A percentile compares a stretch with the other conserved stretches of the same genome.
These are phyloP conservation scores for Chalciporus piperatoides DNA, from an alignment of 1,284 basidiomycete species.

Conservation along the genomic window DNA sequence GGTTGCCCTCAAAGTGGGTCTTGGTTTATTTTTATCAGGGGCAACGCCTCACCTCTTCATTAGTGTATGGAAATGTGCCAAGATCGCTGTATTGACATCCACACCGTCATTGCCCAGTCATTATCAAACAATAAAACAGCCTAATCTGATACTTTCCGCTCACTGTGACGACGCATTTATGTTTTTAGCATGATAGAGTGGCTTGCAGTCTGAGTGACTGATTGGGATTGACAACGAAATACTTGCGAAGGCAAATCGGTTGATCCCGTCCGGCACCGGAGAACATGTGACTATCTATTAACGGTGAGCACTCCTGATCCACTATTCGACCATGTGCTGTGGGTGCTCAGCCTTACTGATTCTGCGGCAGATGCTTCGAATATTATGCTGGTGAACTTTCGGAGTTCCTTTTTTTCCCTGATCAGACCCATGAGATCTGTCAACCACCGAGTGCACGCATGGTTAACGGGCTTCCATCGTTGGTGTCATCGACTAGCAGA, in stretches of 20 bases:
- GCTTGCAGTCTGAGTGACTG: neutral
- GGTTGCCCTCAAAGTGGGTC: conserved; percentile 53
- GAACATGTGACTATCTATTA: neutral
- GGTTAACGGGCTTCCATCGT: neutral
- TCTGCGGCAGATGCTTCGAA: neutral
- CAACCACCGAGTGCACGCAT: neutral
- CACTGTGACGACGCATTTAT: neutral
- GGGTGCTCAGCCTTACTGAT: neutral
- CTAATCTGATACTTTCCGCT: conserved; percentile 8
- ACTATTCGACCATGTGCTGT: neutral
- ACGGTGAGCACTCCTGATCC: neutral
- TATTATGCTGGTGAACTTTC: neutral
- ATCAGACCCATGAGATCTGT: neutral
- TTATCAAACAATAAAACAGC: conserved; percentile 38
- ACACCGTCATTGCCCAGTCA: conserved; percentile 68
- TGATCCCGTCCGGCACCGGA: neutral
- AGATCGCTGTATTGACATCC: conserved; percentile 67
- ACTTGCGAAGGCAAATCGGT: neutral
- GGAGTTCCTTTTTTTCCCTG: neutral
- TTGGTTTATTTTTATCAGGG: neutral
- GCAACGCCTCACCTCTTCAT: conserved; percentile 5
- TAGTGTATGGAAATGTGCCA: conserved; percentile 69
- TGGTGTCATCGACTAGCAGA: neutral
- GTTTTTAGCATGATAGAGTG: neutral
- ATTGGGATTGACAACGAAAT: neutral